Evolutionary conservation across 805 yeast species (phyloP).

Genomic region (Grigorovia transvaalensis): DNA sequence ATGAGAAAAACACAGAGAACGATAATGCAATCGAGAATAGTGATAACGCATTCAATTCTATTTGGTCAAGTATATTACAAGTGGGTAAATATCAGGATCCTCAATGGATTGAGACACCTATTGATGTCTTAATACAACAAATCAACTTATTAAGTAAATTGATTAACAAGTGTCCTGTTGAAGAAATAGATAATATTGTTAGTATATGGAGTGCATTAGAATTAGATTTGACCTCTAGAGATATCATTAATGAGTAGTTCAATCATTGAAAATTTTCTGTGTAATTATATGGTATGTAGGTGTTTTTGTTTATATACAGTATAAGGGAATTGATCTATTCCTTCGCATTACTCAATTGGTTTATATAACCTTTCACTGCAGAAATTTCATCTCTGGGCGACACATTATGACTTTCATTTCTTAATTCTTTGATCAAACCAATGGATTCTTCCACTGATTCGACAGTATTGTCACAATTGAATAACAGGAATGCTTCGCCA

Average conservation of each 20-base stretch:
- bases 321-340: background rate
- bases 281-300: too few relatives aligned
- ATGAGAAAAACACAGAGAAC: slow-evolving; percentile 1
- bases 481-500: slow-evolving; percentile 39
- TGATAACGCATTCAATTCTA: background rate
- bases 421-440: slow-evolving; percentile 34
- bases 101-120: slow-evolving; percentile 30
- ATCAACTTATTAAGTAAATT: slow-evolving; percentile 43
- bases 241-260: slow-evolving; percentile 13
- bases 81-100: slow-evolving; percentile 51
- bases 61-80: slow-evolving; percentile 69
- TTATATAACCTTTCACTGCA: slow-evolving; percentile 26
- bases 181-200: slow-evolving; percentile 44
- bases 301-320: background rate
- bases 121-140: slow-evolving; percentile 37
- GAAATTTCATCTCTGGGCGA: slow-evolving; percentile 28
- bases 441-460: slow-evolving; percentile 27
- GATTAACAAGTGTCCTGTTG: slow-evolving; percentile 42
- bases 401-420: slow-evolving; percentile 29
- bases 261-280: too few relatives aligned
- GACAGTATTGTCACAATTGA: slow-evolving; percentile 15
- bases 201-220: slow-evolving; percentile 54
- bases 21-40: background rate
- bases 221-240: slow-evolving; percentile 29
- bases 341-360: slow-evolving; percentile 9